phyloP scores from a whole-genome alignment of 139 green algal species.

The Pleodorina starrii region DNA sequence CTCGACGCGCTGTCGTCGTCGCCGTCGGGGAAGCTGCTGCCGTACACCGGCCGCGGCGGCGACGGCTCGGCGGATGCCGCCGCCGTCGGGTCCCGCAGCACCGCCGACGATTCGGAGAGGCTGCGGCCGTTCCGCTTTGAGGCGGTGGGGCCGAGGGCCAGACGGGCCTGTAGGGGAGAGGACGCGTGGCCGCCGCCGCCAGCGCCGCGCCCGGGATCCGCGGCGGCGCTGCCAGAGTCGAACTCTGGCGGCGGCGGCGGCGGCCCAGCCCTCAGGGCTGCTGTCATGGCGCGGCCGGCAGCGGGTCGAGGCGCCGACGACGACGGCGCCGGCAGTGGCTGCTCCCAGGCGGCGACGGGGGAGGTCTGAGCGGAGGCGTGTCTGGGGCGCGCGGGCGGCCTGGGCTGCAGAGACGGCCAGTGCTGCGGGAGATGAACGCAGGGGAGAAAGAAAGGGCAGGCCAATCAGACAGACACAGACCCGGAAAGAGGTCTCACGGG shows the following conservation, averaged over 20 bases:
- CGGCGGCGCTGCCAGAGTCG: not conserved
- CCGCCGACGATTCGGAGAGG: not conserved
- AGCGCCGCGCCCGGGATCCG: too few relatives aligned
- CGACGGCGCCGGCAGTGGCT: not conserved
- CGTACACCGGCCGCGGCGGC: not conserved
- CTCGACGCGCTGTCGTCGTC: not conserved
- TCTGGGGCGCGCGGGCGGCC: not conserved
- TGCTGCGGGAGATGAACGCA: conserved; percentile 1
- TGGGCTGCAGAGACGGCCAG: not conserved
- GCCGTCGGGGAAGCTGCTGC: not conserved
- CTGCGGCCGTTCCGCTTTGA: not conserved
- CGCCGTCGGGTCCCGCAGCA: not conserved
- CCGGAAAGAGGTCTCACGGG: too few relatives aligned
- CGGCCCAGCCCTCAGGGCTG: too few relatives aligned
- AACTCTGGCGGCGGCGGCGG: not conserved
- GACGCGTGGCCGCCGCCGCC: too few relatives aligned
- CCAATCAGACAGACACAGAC: too few relatives aligned
- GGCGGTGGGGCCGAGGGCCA: not conserved
- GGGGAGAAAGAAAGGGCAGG: not conserved
- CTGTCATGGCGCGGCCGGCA: not conserved
- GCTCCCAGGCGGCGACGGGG: not conserved
- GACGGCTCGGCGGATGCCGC: not conserved
- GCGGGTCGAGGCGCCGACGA: not conserved
- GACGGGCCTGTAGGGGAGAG: not conserved
- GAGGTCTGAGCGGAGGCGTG: not conserved